These are phyloP conservation scores for Artemisia annua DNA, from an alignment of 129 eudicot genomes.

Conservation along the genomic window DNA sequence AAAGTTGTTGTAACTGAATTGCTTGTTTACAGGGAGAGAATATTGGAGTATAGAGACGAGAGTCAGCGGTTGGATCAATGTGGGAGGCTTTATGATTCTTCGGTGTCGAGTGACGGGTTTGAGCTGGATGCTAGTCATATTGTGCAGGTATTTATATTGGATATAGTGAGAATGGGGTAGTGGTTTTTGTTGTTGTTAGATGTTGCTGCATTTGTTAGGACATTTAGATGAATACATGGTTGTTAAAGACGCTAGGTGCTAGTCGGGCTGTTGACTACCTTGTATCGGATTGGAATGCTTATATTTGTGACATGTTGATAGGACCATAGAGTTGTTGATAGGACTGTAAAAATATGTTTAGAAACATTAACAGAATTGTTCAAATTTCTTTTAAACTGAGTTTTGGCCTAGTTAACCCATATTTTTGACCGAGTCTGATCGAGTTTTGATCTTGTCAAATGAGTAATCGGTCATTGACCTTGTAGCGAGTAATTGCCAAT, in stretches of 20 bases:
- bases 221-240: no score
- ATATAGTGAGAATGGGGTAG: neutral
- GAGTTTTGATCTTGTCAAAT: no score
- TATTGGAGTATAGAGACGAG: constrained; percentile 91
- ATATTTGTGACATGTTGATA: neutral
- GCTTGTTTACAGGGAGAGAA: constrained; percentile 58
- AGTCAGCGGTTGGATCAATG: constrained; percentile 95
- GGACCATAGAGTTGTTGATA: no score
- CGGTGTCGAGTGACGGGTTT: constrained; percentile 70
- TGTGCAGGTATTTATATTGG: constrained; percentile 52
- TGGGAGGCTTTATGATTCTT: constrained; percentile 84
- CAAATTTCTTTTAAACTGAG: no score
- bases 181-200: constrained; percentile 8
- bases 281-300: no score
- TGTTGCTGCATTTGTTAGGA: neutral
- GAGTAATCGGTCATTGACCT: no score
- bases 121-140: constrained; percentile 87
- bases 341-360: no score
- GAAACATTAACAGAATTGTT: no score
- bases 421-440: no score
- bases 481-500: no score
- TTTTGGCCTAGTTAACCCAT: neutral
- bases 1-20: neutral
- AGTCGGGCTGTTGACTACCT: no score
- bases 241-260: no score